Base-by-base conservation (phyloP, 176 grass and related monocot species). In the Bonia amplexicaulis region DNA sequence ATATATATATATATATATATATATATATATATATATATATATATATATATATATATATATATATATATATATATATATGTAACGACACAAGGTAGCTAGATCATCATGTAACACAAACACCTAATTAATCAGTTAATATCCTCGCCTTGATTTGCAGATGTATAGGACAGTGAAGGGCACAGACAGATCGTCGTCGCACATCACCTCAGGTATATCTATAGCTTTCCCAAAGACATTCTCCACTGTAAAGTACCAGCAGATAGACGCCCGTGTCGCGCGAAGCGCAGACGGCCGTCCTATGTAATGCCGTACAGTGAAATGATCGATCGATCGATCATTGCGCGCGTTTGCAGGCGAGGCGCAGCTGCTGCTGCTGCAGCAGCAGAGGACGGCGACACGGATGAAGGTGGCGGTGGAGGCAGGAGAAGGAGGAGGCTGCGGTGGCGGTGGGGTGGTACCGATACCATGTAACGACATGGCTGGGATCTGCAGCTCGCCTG, bases 81-180 rank as follows among this genome's bases (percentile, higher is more conserved):
- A 61, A 77, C 35, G 42, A 44, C 22, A n/a, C 29, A n/a, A 66
- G 53, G 22, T 61, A 86, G 46, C 41, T 55, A 48, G 15, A 31
- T 42, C 29, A 72, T 31, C 57, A 65, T 42, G 22, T 11, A 54
- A 45, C 76, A 26, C 42, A 61, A 35, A 0, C 19, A 20, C 10
- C 6, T 66, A 6, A 47, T 35, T 75, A 46, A 69, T 20, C 71
- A 11, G 14, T 6, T 68, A 68, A 40, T 68, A 69, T 11, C 40
- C 26, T 16, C 0, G 11, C 41, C 9, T 80, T 71, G 7, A 17
- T 54, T 53, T 92, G 86, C 91, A 99, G 97, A 99, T 99, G 97
- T 99, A 99, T 79, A 88, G 97, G 90, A 99, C 93, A 69, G 97
- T 99, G 69, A 99, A 85, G 90, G 86, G 90, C 92, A 94, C 90